These are phyloP conservation scores for Grosmannia penicillata DNA, from an alignment of 2,329 filamentous ascomycete genomes.

Conservation along the genomic window DNA sequence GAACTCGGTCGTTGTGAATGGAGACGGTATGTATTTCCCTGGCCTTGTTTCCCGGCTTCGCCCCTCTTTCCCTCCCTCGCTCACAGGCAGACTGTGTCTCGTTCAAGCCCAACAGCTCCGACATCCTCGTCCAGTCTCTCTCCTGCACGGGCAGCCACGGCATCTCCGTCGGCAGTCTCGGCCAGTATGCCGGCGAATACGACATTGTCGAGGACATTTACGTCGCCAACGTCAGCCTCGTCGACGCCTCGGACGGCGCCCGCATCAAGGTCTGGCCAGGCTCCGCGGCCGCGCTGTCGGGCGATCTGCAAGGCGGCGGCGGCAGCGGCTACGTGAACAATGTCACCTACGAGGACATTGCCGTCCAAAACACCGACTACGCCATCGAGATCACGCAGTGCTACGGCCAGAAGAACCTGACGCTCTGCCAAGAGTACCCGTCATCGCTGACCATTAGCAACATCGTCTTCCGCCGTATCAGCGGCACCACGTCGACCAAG, in stretches of 20 bases:
- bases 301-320: too few relatives aligned
- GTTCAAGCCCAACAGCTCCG: slow-evolving; percentile 47
- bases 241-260: slow-evolving; percentile 29
- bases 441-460: slow-evolving; percentile 18
- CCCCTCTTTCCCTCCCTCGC: not conserved
- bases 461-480: slow-evolving; percentile 36
- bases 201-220: slow-evolving; percentile 46
- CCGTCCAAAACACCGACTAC: slow-evolving; percentile 44
- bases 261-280: slow-evolving; percentile 45
- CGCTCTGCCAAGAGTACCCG: slow-evolving; percentile 43
- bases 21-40: slow-evolving; percentile 29
- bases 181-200: slow-evolving; percentile 39
- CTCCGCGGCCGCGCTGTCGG: slow-evolving; percentile 7
- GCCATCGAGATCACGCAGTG: slow-evolving; percentile 38
- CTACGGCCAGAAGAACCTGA: slow-evolving; percentile 38
- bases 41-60: not conserved
- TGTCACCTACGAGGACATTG: slow-evolving; percentile 44
- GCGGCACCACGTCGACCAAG: slow-evolving; percentile 25
- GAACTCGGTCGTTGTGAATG: slow-evolving; percentile 46
- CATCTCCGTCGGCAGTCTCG: slow-evolving; percentile 44
- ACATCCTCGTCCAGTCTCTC: slow-evolving; percentile 43
- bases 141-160: slow-evolving; percentile 48
- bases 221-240: slow-evolving; percentile 26
- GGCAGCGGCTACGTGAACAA: slow-evolving; percentile 45
- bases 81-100: slow-evolving; percentile 36